Percentiles rank a stretch among this genome's conserved stretches.
These are phyloP conservation scores for Trichoderma brevicompactum DNA, from an alignment of 2,329 filamentous ascomycete genomes.

Conservation along the genomic window DNA sequence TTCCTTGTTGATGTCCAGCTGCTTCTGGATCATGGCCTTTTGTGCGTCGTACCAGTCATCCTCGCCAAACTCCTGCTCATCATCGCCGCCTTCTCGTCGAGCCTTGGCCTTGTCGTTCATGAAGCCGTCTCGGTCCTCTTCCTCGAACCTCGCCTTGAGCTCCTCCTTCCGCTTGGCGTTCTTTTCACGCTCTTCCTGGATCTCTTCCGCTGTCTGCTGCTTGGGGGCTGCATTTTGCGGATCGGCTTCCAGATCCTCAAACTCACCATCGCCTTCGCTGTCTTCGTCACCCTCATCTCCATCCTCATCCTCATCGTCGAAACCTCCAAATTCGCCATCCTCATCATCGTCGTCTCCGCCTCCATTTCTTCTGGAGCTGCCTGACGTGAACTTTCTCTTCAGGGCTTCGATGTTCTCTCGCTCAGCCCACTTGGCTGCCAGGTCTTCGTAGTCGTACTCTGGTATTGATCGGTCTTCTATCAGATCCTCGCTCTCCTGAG, in stretches of 20 bases:
- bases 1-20: conserved; percentile 93
- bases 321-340: conserved; percentile 51
- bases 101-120: conserved; percentile 85
- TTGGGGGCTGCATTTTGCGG: conserved; percentile 43
- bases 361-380: conserved; percentile 43
- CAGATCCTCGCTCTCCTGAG: conserved; percentile 68
- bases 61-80: conserved; percentile 84
- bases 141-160: conserved; percentile 90
- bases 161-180: conserved; percentile 95
- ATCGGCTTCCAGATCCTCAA: conserved; percentile 75
- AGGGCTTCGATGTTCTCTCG: conserved; percentile 77
- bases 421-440: conserved; percentile 85
- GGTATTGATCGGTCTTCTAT: conserved; percentile 83
- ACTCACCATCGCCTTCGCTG: conserved; percentile 77
- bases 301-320: conserved; percentile 66
- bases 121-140: conserved; percentile 96
- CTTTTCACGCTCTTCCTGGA: conserved; percentile 88
- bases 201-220: conserved; percentile 51
- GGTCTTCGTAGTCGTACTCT: conserved; percentile 74
- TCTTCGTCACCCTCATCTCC: conserved; percentile 60
- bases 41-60: conserved; percentile 99
- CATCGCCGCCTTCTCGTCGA: conserved; percentile 67
- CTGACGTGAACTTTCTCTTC: conserved; percentile 74
- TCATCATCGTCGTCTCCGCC: conserved; percentile 47
- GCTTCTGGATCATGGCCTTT: conserved; percentile 92